Conservation (phyloP, 805 yeast genomes). For the Hanseniaspora lachancei region DNA sequence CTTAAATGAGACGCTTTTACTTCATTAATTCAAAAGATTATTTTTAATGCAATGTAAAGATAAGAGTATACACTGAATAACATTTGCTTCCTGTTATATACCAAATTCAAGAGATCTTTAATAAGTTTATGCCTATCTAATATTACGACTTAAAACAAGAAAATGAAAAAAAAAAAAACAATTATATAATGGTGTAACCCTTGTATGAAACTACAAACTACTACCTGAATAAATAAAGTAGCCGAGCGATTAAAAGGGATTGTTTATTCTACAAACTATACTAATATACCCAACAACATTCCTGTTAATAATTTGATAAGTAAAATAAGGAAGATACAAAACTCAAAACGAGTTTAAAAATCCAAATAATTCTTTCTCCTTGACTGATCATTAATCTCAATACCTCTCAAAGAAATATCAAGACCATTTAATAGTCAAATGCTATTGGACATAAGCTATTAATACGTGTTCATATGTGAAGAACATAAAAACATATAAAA, state of each 20-base stretch:
- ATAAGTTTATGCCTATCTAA: too few species aligned
- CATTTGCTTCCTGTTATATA: too few species aligned
- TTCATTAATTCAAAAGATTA: too few species aligned
- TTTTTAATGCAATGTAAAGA: too few species aligned
- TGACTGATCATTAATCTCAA: not conserved
- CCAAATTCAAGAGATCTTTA: not conserved
- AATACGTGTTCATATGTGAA: conserved; percentile 12
- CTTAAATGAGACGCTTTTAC: too few species aligned
- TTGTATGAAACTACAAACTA: conserved; percentile 31
- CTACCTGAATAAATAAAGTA: conserved; percentile 22
- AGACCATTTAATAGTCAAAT: not conserved
- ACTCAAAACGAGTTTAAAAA: not conserved
- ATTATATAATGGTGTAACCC: conserved; percentile 24
- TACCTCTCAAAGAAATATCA: not conserved
- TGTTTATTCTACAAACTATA: conserved; percentile 19
- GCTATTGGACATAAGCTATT: conserved; percentile 1
- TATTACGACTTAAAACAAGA: not conserved
- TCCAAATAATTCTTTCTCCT: not conserved
- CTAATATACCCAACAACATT: not conserved
- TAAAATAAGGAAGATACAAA: not conserved
- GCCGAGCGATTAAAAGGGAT: conserved; percentile 33
- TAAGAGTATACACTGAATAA: too few species aligned
- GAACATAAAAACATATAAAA: conserved; percentile 10
- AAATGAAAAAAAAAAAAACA: too few species aligned
- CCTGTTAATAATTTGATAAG: conserved; percentile 1